Conservation (phyloP, 2,329 filamentous ascomycete genomes). For the Fusarium sarcochroum region DNA sequence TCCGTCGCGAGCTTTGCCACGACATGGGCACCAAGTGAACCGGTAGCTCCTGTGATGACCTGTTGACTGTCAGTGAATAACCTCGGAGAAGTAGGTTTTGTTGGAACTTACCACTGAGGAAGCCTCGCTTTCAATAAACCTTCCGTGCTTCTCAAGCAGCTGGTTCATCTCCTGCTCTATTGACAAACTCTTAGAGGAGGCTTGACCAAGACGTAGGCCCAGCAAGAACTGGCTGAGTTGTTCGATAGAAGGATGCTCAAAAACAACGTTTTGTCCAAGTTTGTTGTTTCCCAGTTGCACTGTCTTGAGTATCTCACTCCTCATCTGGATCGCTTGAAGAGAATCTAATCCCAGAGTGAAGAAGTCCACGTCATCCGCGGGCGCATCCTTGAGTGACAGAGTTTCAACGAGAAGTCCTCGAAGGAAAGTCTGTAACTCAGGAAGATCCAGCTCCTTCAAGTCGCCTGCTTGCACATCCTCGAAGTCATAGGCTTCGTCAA, state of each 20-base stretch:
- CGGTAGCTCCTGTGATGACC: conserved; percentile 71
- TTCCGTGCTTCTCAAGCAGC: neutral
- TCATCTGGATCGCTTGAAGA: conserved; percentile 68
- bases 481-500: conserved; percentile 56
- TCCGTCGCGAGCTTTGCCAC: conserved; percentile 69
- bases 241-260: conserved; percentile 60
- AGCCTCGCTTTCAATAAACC: neutral
- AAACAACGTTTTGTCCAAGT: conserved; percentile 69
- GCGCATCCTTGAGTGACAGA: conserved; percentile 4
- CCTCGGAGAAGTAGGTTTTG: neutral
- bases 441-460: conserved; percentile 14
- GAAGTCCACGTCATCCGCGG: conserved; percentile 65
- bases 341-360: conserved; percentile 70
- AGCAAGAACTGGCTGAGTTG: conserved; percentile 35
- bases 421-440: conserved; percentile 54
- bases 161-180: neutral
- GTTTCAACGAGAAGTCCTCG: conserved; percentile 45
- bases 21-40: conserved; percentile 71
- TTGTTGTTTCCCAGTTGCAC: conserved; percentile 62
- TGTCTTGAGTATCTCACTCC: conserved; percentile 63
- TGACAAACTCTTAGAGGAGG: neutral
- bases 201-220: neutral
- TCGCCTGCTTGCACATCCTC: conserved; percentile 1
- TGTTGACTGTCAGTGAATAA: neutral
- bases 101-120: neutral